Base-by-base conservation (phyloP, 2,329 filamentous ascomycete genomes). In the Penicillium sp. region DNA sequence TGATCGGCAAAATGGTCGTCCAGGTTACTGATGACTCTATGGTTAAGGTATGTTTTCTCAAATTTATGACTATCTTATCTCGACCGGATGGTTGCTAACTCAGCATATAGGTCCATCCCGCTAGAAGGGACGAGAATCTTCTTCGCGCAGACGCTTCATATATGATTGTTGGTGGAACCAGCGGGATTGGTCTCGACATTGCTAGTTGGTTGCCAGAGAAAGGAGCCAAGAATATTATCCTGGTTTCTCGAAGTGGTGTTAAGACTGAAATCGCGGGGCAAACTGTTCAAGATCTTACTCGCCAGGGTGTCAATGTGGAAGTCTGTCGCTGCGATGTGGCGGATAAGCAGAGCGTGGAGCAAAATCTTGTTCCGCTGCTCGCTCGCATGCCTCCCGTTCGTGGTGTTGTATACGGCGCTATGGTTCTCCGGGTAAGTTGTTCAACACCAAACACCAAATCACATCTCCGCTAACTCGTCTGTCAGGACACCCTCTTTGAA, bases 101-200 rank as follows among this genome's bases (percentile, higher is more conserved):
- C 9, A 6, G 3, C 0, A 12, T 21, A 0, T 6, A 67, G 65
- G 65, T 67, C 17, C 58, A 67, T 33, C 65, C 65, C 1, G 60
- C 65, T 8, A 51, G 63, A 27, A 62, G 56, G 23, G 62, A 63
- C 19, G 63, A 65, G 19, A 57, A 57, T 7, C 59, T 67, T 3
- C 60, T 67, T 4, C 54, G 47, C 6, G 19, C 61, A 7, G 60
- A 67, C 13, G 76, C 72, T 0, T 82, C 83, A 0, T 87, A 87
- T 58, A 60, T 87, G 6, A 71, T 87, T 2, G 77, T 79, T 3
- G 85, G 85, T n/a, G 83, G 84, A 0, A 75, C 85, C 0, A 83
- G 84, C 10, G 85, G 84, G 1, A 75, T 87, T 1, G 85, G 84
- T 1, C 76, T 78, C 13, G 79, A 78, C 60, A 79, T 86, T 33